Evolutionary conservation across 2,329 filamentous ascomycete species (phyloP), one percentile per base, ranked within the genome.

Genomic region (Penicillium sp.): DNA sequence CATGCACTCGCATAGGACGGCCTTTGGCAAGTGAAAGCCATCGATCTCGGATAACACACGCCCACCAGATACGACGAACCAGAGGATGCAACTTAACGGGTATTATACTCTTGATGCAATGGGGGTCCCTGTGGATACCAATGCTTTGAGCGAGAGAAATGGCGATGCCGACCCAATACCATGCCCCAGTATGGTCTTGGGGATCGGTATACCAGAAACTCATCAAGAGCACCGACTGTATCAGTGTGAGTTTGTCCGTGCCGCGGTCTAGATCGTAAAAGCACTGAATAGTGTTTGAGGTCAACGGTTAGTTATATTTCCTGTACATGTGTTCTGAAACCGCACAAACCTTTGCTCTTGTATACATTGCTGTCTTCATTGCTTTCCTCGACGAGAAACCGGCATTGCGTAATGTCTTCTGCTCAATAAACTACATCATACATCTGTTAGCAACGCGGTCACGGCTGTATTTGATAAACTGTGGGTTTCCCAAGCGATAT

Each of bases 201-300:
- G 92, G 91, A 16, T 91, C 96, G 74, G 97, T 92, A 71, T 97
- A 97, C 89, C 93, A 97, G 71, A 96, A 96, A 3, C 92, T 96
- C 89, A 97, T 91, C 59, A 97, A 81, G 21, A 97, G 80, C 21
- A 97, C 80, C 5, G 90, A 88, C 74, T 97, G 93, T n/a, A 97
- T 91, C 23, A 96, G 81, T 23, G 91, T 84, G 57, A 97, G 86
- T 52, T 91, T 89, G 71, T 97, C 91, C 46, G 86, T 84, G 72
- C 97, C 93, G 71, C 95, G 95, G 71, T 97, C 92, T 63, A 96
- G 95, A 69, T 97, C 92, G 74, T 97, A 97, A 18, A 97, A 80
- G 3, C 94, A 81, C 85, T 91, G 28, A 33, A 33, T 33, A 33
- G 11, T 9, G 28, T 33, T 33, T 64, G 5, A 20, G 6, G 16